These are phyloP conservation scores for Aphanomyces cochlioides DNA, from an alignment of 352 stramenopile genomes.

Conservation along the genomic window DNA sequence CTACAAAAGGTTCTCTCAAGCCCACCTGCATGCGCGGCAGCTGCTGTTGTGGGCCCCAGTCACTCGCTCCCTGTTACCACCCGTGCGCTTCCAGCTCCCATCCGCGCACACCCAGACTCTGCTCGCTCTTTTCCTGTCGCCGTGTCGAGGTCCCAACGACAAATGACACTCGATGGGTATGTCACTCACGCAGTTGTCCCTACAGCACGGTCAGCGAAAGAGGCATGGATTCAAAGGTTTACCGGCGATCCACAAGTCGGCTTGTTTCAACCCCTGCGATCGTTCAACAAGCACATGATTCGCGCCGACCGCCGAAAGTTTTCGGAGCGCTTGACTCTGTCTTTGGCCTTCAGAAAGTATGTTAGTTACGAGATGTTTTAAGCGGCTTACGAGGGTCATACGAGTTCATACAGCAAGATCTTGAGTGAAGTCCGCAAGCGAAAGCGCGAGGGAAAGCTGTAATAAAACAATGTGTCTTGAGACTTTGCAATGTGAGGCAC, in stretches of 20 bases:
- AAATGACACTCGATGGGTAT: background rate
- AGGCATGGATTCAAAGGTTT: conserved; percentile 9
- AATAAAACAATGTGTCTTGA: conserved; percentile 2
- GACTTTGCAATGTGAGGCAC: background rate
- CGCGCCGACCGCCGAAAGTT: conserved; percentile 8
- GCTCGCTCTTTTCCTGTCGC: background rate
- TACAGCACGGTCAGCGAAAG: conserved; percentile 9
- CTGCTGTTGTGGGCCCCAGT: too few relatives aligned
- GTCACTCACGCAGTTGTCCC: background rate
- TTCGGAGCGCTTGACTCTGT: conserved; percentile 6
- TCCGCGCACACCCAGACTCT: background rate
- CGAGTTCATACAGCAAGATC: conserved; percentile 10
- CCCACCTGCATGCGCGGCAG: background rate
- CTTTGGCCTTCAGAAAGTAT: conserved; percentile 5
- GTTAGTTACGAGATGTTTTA: conserved; percentile 10
- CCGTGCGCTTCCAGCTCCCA: too few relatives aligned
- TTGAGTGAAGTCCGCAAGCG: conserved; percentile 4
- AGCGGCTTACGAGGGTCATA: background rate
- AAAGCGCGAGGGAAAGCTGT: background rate
- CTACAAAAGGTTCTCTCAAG: background rate
- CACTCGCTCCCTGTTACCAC: too few relatives aligned
- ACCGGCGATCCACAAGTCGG: background rate
- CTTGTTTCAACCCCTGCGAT: conserved; percentile 10
- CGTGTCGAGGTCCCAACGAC: background rate
- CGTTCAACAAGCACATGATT: conserved; percentile 8